A percentile compares a stretch with the other conserved stretches of the same genome.
Conservation (phyloP, 192 early-diverging fungal species). For the Linnemannia schmuckeri region DNA sequence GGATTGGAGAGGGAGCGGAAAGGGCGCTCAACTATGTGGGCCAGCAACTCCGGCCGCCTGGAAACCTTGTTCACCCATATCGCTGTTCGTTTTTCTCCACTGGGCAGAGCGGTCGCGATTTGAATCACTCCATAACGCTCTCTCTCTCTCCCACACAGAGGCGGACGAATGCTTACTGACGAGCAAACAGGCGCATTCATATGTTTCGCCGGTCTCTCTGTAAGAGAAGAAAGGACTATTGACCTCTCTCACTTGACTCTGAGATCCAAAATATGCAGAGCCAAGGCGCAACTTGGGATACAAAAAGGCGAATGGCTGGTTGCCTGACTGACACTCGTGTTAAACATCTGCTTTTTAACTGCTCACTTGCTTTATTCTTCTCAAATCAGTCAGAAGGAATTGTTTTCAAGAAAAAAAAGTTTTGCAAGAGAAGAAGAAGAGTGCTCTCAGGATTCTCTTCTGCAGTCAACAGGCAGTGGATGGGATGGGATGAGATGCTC, state of each 20-base stretch:
- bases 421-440: neutral
- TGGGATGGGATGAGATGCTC: neutral
- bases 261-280: constrained; percentile 20
- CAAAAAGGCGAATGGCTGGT: constrained; percentile 1
- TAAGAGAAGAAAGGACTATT: neutral
- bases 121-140: constrained; percentile 18
- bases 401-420: neutral
- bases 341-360: constrained; percentile 11
- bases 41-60: constrained; percentile 12
- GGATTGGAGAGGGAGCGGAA: neutral
- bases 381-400: constrained; percentile 8
- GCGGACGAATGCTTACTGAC: constrained; percentile 10
- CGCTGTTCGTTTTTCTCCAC: constrained; percentile 13
- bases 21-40: neutral
- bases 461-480: neutral
- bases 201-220: constrained; percentile 12
- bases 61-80: constrained; percentile 30
- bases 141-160: neutral
- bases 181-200: constrained; percentile 8
- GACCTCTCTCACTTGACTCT: neutral
- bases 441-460: constrained; percentile 9
- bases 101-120: constrained; percentile 16
- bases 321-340: neutral
- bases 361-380: neutral
- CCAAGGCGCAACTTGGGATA: neutral